Evolutionary conservation across 2,329 filamentous ascomycete species (phyloP), one percentile per base, ranked within the genome.

Genomic region (Aspergillus proliferans): DNA sequence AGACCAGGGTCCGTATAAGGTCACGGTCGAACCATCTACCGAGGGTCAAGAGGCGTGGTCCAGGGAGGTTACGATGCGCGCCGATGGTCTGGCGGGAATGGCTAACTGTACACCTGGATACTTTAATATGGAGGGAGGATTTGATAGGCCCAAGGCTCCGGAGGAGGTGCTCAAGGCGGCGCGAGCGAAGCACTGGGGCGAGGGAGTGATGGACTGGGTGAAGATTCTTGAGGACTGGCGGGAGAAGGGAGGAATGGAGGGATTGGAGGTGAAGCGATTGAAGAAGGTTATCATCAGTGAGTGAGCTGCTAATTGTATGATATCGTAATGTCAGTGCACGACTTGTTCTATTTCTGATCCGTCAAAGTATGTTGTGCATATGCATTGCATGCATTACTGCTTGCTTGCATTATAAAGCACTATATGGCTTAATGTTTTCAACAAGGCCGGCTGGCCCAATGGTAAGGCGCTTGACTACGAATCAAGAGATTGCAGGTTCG

Each of bases 101-200:
- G 58, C 62, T 4, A 69, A 75, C 12, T 83, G 80, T 62, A 80
- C 78, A n/a, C 79, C 79, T 0, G 69, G 75, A 10, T 82, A 81
- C 54, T 62, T 75, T 36, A 82, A 78, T 43, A 63, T 58, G 19
- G 76, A 81, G 60, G 74, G 71, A 2, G 60, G 66, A 33, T 48
- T 60, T n/a, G 53, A 33, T 12, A 45, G 43, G 22, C 12, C 55
- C 22, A 46, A 45, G 19, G 57, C 58, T 6, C 58, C 47, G 12
- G 65, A 63, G 50, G 64, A 63, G 2, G 54, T 63, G 53, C 54
- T 67, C 33, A 72, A 68, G 56, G 50, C 51, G 36, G 65, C 64
- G 0, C 57, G 62, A 14, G 51, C 55, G n/a, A 55, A 60, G 6
- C 57, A 58, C 1, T 71, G 61, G 52, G 62, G 62, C 33, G 58